Evolutionary conservation across 208 protist species (phyloP), one percentile per base, ranked within the genome.

Genomic region (Crithidia sp.): DNA sequence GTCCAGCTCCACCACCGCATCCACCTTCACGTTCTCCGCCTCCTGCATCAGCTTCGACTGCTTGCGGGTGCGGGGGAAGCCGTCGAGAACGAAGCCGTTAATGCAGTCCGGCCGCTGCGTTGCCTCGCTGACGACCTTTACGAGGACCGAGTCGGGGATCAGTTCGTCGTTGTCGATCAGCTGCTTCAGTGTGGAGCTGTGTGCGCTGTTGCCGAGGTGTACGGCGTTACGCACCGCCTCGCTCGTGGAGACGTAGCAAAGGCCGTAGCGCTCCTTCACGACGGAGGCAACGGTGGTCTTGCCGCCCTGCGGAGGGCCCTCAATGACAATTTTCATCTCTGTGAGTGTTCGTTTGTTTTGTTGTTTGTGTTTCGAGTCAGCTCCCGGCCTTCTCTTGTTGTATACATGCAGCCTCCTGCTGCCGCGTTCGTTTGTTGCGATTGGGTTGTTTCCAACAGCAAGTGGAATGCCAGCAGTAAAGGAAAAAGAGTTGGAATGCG

Each of bases 61-160:
- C 66, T 74, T 80, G 53, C 81, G 67, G 2, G 90, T 96, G 50
- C 86, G 83, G 0, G 93, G 93, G 52, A 95, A 96, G 53, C 89
- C 93, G 74, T 98, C 93, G n/a, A 98, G 59, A 28, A 98, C 83
- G 68, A 95, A 97, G 52, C 95, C 95, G 67, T 97, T 89, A 44
- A 82, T 83, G 81, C 93, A 97, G 64, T 96, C 90, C 39, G 91
- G 86, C 9, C 87, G 74, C 49, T 81, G 77, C 47, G 88, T 95
- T 0, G 90, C 85, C 60, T 95, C 88, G 40, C 74, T 81, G 14
- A 93, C 82, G 13, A 94, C 77, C 74, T 91, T 85, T 37, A 87
- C 77, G 5, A 95, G 82, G 2, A 95, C 73, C 14, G 70, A 63
- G 60, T 95, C 89, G 10, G 87, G 83, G 40, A 96, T 89, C 54